Conservation (phyloP, 2,329 filamentous ascomycete species). For the Xylaria sp. region DNA sequence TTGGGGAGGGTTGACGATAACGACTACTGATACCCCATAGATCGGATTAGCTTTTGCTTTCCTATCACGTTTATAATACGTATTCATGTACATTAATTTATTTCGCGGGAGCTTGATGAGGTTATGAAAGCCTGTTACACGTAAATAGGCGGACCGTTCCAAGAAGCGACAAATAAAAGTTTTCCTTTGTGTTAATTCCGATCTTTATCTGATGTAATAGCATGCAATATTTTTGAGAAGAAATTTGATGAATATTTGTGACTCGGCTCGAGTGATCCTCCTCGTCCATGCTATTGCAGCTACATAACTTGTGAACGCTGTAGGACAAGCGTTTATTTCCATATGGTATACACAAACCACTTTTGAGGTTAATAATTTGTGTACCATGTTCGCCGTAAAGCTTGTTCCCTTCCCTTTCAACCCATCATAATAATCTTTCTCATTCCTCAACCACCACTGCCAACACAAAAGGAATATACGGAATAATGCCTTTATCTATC, state of each 20-base stretch:
- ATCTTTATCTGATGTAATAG: background rate
- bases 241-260: background rate
- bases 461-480: too few species aligned
- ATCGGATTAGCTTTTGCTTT: conserved; percentile 29
- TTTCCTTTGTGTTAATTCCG: background rate
- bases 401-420: too few species aligned
- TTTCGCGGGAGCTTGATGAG: background rate
- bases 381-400: too few species aligned
- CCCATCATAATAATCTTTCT: too few species aligned
- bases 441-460: too few species aligned
- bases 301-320: too few species aligned
- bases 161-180: background rate
- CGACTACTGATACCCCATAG: conserved; percentile 40
- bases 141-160: background rate
- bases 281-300: too few species aligned
- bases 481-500: background rate
- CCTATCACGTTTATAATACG: conserved; percentile 16
- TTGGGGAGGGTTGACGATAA: conserved; percentile 33
- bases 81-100: conserved; percentile 22
- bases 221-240: background rate
- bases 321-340: too few species aligned
- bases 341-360: too few species aligned
- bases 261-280: background rate
- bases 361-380: too few species aligned
- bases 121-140: background rate